Base-by-base conservation (phyloP, 1,284 basidiomycete species). In the Papiliotrema laurentii region DNA sequence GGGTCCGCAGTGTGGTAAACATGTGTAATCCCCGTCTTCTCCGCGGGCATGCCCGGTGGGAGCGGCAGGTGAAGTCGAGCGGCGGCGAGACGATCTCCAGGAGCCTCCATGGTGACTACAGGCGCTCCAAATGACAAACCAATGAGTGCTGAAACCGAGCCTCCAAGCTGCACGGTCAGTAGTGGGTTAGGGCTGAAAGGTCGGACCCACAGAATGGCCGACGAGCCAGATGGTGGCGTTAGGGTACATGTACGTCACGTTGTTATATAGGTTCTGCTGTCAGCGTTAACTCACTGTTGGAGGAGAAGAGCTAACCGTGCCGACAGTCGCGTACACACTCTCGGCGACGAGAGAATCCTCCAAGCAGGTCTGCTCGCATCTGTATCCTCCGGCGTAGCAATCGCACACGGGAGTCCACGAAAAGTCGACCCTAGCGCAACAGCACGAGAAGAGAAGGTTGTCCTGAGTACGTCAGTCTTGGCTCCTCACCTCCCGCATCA, bases 381-480 rank as follows among this genome's bases (percentile, higher is more conserved):
- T 85, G 79, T 83, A 86, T 2, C 83, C 82, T 22, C 87, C 83
- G 2, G 83, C 78, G 72, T 87, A 88, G 72, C 94, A 99, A 51
- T 84, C 88, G 71, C 96, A 99, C 5, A 97, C 94, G 0, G 91
- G 82, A 36, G 86, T 83, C 94, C 94, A 99, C 5, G 88, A 85
- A 83, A 90, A 96, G 66, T 89, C 89, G 22, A 98, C 83, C 18
- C 83, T 79, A 0, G 96, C 96, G 71, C 94, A 99, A 75, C 94
- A 99, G 74, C 94, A 99, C 47, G 91, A 97, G 74, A 97, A 98
- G 47, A 97, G 76, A n/a, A 98, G 71, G 61, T 97, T 97, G 73
- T 97, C 92, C 73, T 77, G 55, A 1, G n/a, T n/a, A 35, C 13
- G 34, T 52, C 19, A 56, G 47, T 45, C 30, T 39, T 16, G 22